Base-by-base conservation (phyloP, 2,329 filamentous ascomycete species). In the Penicillium oxalicum region DNA sequence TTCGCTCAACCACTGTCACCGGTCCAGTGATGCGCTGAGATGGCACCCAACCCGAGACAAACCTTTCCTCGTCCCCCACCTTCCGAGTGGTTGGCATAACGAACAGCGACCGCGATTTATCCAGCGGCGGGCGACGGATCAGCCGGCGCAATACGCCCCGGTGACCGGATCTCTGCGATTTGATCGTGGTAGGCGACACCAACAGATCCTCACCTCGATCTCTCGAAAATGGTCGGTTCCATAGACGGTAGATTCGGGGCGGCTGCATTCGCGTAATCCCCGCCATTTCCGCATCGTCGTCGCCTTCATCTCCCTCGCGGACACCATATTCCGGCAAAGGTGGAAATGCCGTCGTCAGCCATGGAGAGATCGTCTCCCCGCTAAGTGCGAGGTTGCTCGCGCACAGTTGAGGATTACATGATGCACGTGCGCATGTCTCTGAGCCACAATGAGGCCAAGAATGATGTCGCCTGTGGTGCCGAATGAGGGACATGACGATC, bases 401-500 rank as follows among this genome's bases (percentile, higher is more conserved):
- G 13, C 54, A 58, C 9, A 58, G 29, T 2, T 63, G 57, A 6
- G 56, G 40, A 37, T 55, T 58, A n/a, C 47, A 52, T 28, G 53
- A 52, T n/a, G 55, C 55, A 11, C 54, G 58, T 37, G 55, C 54
- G 44, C 54, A 57, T 9, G 52, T 36, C 12, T 54, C 54, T 12
- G 61, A 54, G 47, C 61, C 61, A 47, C 62, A 64, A 51, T 65
- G 65, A 6, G 67, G 67, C 67, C 67, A 70, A 25, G 67, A 67
- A 40, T 69, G 62, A 47, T 67, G 61, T 52, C 67, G 56, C 56
- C 57, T 53, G 44, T 67, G 65, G 48, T 64, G 60, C 29, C 51
- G 54, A 32, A 58, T 40, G 45, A 55, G 54, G 33, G 65, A 54
- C 63, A 67, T 67, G 35, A 18, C 50, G 33, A 26, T 18, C 18